These are phyloP conservation scores for Solanum lycopersicoides DNA, from an alignment of 257 asterid species.

Conservation along the genomic window DNA sequence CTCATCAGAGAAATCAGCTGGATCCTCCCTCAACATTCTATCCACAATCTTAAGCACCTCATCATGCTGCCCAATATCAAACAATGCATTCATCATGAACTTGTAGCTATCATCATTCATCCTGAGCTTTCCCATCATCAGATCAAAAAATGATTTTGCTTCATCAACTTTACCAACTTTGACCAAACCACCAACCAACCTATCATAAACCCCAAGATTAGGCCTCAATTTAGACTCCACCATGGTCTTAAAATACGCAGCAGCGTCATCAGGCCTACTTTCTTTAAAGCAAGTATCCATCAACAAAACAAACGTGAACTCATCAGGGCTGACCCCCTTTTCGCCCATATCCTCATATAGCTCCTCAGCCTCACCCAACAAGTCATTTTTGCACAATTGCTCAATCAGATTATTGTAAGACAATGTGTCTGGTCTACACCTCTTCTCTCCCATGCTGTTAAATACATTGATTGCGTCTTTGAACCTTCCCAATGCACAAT, in stretches of 20 bases:
- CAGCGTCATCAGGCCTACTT: conserved; percentile 70
- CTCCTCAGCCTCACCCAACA: conserved; percentile 68
- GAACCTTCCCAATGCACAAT: conserved; percentile 57
- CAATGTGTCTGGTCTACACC: conserved; percentile 69
- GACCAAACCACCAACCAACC: conserved; percentile 66
- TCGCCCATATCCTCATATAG: conserved; percentile 63
- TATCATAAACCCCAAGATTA: conserved; percentile 57
- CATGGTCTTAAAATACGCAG: conserved; percentile 65
- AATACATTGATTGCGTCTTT: conserved; percentile 61
- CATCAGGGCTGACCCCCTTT: conserved; percentile 65
- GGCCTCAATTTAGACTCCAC: conserved; percentile 85
- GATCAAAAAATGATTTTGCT: conserved; percentile 71
- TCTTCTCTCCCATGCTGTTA: conserved; percentile 66
- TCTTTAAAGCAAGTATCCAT: conserved; percentile 86
- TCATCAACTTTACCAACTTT: conserved; percentile 71
- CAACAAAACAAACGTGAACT: conserved; percentile 61
- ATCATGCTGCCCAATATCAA: conserved; percentile 53
- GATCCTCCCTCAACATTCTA: conserved; percentile 69
- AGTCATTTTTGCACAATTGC: conserved; percentile 59
- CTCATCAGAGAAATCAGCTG: conserved; percentile 68
- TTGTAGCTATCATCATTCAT: conserved; percentile 75
- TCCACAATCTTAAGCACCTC: conserved; percentile 71
- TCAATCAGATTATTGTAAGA: conserved; percentile 76
- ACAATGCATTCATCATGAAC: conserved; percentile 61
- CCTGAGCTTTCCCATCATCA: conserved; percentile 78